These are phyloP conservation scores for Phytopythium kandeliae DNA, from an alignment of 352 stramenopile species.

Conservation along the genomic window DNA sequence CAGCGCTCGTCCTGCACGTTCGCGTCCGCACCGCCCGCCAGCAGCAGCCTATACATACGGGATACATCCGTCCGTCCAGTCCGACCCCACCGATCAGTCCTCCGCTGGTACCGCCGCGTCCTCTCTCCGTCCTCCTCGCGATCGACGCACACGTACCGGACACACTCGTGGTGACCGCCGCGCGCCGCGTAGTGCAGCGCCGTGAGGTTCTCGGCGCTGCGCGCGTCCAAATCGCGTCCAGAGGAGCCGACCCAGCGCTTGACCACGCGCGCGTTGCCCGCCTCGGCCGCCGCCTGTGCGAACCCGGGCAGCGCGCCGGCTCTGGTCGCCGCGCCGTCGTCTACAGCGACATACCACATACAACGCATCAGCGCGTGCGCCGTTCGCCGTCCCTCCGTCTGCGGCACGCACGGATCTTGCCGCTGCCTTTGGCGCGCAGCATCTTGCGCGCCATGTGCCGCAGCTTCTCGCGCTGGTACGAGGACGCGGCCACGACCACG, in stretches of 20 bases:
- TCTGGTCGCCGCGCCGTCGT: slow-evolving; percentile 17
- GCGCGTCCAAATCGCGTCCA: slow-evolving; percentile 52
- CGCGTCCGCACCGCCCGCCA: slow-evolving; percentile 51
- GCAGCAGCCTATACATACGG: slow-evolving; percentile 33
- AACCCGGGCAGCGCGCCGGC: slow-evolving; percentile 55
- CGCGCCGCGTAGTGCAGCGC: slow-evolving; percentile 71
- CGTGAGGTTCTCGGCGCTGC: slow-evolving; percentile 74
- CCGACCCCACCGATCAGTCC: too few relatives aligned
- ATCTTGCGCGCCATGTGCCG: slow-evolving; percentile 78
- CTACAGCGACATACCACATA: slow-evolving; percentile 1
- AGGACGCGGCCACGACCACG: slow-evolving; percentile 62
- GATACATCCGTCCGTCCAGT: too few relatives aligned
- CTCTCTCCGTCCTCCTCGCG: too few relatives aligned
- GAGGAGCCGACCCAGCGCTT: slow-evolving; percentile 81
- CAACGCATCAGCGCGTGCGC: not conserved
- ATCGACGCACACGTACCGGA: slow-evolving; percentile 17
- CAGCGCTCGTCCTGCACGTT: slow-evolving; percentile 70
- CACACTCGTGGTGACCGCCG: slow-evolving; percentile 76
- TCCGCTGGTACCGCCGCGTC: too few relatives aligned
- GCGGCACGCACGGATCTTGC: slow-evolving; percentile 40
- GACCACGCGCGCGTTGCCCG: slow-evolving; percentile 69
- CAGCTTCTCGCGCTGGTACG: slow-evolving; percentile 74
- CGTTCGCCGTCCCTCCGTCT: too few relatives aligned
- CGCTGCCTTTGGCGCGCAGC: slow-evolving; percentile 44
- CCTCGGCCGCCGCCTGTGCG: slow-evolving; percentile 53